Evolutionary conservation across 1,284 basidiomycete genomes (phyloP), one percentile per base, ranked within the genome.

Genomic region (Cerrena zonata): DNA sequence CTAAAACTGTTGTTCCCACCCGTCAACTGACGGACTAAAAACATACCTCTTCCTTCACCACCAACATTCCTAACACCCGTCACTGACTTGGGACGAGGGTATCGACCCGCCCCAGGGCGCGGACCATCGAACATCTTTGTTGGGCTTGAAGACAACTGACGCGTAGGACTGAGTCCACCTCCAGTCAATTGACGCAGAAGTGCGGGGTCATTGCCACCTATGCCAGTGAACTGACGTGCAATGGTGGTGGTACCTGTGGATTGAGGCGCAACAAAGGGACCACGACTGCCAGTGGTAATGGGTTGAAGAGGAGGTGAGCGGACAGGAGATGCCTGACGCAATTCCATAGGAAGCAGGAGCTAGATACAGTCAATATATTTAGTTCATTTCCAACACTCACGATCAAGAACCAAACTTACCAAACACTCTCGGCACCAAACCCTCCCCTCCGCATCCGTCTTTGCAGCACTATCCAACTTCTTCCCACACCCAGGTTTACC

Each of bases 371-470:
- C n/a, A n/a, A n/a, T n/a, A n/a, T n/a, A n/a, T n/a, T n/a, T n/a
- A n/a, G n/a, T n/a, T n/a, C n/a, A n/a, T n/a, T n/a, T n/a, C n/a
- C n/a, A n/a, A n/a, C n/a, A n/a, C n/a, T n/a, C n/a, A 47, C 19
- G 19, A 40, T 37, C 26, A 51, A 23, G 5, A n/a, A 22, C 12
- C 4, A 47, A 51, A 68, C 78, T 68, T 62, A 91, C 89, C 62
- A 84, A 70, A 65, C 89, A 91, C 65, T 89, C 87, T 56, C 88
- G 74, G 65, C 89, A 91, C 85, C 87, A 91, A 24, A 90, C 79
- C 5, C 78, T 76, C 2, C 86, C 85, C 40, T 84, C 78, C 13
- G 67, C 69, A 61, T 84, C 84, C 22, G 71, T 76, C 67, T 87
- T 91, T n/a, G 89, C 89, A 18, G 82, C 87, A 57, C 84, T 87